Evolutionary conservation across 78 protist species (phyloP).

Genomic region (Dictyostelium capitatum): DNA sequence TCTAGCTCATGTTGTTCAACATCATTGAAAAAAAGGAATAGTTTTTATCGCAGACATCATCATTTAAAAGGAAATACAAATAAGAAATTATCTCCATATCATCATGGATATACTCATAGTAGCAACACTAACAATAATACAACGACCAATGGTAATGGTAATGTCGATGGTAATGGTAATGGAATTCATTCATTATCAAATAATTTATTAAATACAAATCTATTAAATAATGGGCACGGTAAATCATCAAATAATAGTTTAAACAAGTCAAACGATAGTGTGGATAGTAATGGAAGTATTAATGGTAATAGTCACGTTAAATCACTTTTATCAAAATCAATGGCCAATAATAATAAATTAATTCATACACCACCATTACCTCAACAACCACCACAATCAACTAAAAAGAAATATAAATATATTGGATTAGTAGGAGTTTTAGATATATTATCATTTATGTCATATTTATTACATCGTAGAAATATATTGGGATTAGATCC

Average conservation of each 20-base stretch:
- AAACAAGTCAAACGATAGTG: background rate
- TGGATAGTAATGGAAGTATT: background rate
- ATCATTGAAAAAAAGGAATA: constrained; percentile 1
- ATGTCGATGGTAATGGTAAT: background rate
- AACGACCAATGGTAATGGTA: background rate
- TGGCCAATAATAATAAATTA: background rate
- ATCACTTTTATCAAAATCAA: background rate
- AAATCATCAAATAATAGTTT: background rate
- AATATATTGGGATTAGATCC: background rate
- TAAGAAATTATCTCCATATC: background rate
- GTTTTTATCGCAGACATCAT: background rate
- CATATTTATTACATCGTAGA: background rate
- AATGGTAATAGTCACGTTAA: background rate
- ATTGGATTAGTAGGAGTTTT: background rate
- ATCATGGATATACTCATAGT: background rate
- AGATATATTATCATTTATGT: background rate
- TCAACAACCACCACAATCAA: background rate
- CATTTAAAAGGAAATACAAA: background rate
- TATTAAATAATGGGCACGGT: background rate
- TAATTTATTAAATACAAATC: too few relatives aligned
- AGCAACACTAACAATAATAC: background rate
- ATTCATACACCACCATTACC: background rate
- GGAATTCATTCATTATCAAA: background rate
- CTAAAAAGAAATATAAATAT: constrained; percentile 6
- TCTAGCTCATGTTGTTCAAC: background rate